Evolutionary conservation across 257 asterid species (phyloP), one percentile per base, ranked within the genome.

Genomic region (Plantago elongata): DNA sequence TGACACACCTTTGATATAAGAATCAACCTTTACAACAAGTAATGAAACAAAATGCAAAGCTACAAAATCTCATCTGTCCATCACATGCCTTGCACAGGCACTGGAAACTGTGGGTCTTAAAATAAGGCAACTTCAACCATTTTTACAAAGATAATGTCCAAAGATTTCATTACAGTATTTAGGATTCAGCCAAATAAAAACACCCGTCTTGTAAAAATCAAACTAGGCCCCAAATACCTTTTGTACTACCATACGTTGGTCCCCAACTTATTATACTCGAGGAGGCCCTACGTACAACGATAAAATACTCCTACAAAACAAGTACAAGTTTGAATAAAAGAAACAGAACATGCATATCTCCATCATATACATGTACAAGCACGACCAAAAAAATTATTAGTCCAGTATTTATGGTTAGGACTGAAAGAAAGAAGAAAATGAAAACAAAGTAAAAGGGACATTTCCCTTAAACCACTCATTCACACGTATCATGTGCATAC

Each of bases 221-320:
- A 50, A 58, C 68, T 78, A 82, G 96, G 94, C 91, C 96, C 98
- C 94, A 85, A 73, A 85, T 90, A 85, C 96, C 96, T 66, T 74
- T 73, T 57, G 74, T 82, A 78, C 80, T 18, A 16, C 78, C 70
- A 63, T 61, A 62, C 75, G 54, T 11, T 9, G 18, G 11, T 82
- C 40, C 40, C 40, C 7, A 34, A 34, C 40, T 34, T 34, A 34
- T 4, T 34, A 4, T 34, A 34, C 8, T 34, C 4, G 40, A 34
- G 40, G 40, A 7, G 40, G 40, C 40, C 40, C 8, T 7, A 49
- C 54, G 9, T 51, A 60, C 22, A 68, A 60, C 22, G 66, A 76
- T 73, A 78, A 68, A 64, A 58, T 51, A 34, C 56, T 50, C 51
- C 64, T 75, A 34, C 74, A 44, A 11, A 16, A 62, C 65, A 61